Base-by-base conservation (phyloP, 257 asterid species). In the Agastache rugosa region DNA sequence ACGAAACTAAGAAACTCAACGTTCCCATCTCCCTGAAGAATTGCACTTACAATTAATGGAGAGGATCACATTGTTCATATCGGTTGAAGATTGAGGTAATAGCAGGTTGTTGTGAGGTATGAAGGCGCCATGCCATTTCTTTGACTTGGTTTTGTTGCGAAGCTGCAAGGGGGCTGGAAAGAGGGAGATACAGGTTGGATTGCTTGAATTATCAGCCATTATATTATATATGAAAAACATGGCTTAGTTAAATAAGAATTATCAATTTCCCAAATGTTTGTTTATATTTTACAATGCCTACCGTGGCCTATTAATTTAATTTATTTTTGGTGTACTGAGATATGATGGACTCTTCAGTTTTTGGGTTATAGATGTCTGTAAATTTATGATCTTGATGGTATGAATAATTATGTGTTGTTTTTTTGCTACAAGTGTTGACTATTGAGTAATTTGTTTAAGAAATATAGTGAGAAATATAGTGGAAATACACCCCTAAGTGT, bases 1-100 rank as follows among this genome's bases (percentile, higher is more conserved):
- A 84, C 66, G 87, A 85, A 7, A 58, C 87, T 55, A 86, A 83
- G 86, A 93, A 87, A 69, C 73, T 89, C 34, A 91, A 83, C 51
- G 73, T 19, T 2, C 85, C 96, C 1, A 85, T 88, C 72, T 59
- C 87, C 17, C 71, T 93, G 3, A 93, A 82, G 93, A 80, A 86
- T 63, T 93, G 98, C 85, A 85, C 90, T 31, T 85, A 89, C 66
- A 67, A 23, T 61, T 92, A 72, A 84, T 56, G 66, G 55, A 69
- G 73, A 63, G 60, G 31, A 72, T 71, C 55, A 11, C 41, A 20
- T 48, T 37, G 20, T 25, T 41, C 60, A 19, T 16, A 14, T 61
- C 48, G 23, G 63, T 19, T 50, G 51, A 65, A 50, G 65, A 27
- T 34, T 17, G 27, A 15, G n/a, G 22, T 54, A 2, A 65, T 65